A percentile compares a stretch with the other conserved stretches of the same genome.
phyloP scores from a whole-genome alignment of 1,284 basidiomycete species.

The Puccinia brachypodii region DNA sequence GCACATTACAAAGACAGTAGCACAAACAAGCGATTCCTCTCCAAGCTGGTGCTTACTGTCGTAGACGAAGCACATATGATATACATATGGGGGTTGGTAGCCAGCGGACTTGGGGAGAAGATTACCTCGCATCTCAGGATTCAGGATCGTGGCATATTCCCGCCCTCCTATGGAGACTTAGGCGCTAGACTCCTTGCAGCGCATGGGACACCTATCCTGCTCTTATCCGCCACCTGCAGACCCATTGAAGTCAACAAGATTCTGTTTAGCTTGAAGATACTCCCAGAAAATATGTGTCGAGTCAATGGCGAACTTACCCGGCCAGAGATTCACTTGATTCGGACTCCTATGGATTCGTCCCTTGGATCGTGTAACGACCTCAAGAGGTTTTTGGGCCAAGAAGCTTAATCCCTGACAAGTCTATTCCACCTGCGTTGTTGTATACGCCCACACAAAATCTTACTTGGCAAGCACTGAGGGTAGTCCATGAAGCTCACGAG shows the following conservation, averaged over 20 bases:
- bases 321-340: too few species aligned
- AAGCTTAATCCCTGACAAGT: not conserved
- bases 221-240: conserved; percentile 27
- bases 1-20: not conserved
- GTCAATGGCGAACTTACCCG: not conserved
- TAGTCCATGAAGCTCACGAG: not conserved
- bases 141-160: not conserved
- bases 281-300: not conserved
- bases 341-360: not conserved
- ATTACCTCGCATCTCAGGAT: not conserved
- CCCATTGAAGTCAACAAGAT: conserved; percentile 6
- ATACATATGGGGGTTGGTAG: conserved; percentile 31
- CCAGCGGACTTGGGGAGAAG: conserved; percentile 6
- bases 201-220: not conserved
- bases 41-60: not conserved
- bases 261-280: not conserved
- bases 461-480: not conserved
- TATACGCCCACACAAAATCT: not conserved
- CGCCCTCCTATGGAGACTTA: conserved; percentile 1
- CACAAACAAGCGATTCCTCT: not conserved
- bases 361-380: conserved; percentile 1
- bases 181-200: conserved; percentile 10
- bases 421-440: not conserved
- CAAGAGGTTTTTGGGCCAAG: not conserved
- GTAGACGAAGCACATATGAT: not conserved